Conservation (phyloP, 1,139 yeast genomes). For the Wickerhamomyces sp. region DNA sequence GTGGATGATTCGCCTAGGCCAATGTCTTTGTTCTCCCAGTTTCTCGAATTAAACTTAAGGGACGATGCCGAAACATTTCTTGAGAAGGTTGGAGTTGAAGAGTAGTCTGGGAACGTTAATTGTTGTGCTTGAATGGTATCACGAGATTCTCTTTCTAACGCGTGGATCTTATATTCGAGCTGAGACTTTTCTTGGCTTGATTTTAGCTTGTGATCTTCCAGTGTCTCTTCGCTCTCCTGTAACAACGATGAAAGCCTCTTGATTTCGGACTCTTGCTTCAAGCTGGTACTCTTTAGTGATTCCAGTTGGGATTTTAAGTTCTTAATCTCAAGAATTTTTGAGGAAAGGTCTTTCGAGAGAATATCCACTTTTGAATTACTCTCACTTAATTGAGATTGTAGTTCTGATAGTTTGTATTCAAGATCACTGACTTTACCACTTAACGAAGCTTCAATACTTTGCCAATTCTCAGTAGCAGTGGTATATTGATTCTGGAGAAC, state of each 20-base stretch:
- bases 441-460: slow-evolving; percentile 52
- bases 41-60: slow-evolving; percentile 13
- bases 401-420: slow-evolving; percentile 23
- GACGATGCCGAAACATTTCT: slow-evolving; percentile 17
- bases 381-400: slow-evolving; percentile 6
- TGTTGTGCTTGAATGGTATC: slow-evolving; percentile 20
- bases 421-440: slow-evolving; percentile 42
- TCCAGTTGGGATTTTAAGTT: slow-evolving; percentile 9
- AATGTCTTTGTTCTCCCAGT: slow-evolving; percentile 24
- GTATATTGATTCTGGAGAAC: slow-evolving; percentile 64
- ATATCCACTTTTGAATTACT: slow-evolving; percentile 16
- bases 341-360: slow-evolving; percentile 21
- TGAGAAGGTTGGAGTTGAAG: slow-evolving; percentile 2
- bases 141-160: slow-evolving; percentile 34
- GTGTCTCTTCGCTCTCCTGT: slow-evolving; percentile 25
- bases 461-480: slow-evolving; percentile 67
- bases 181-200: slow-evolving; percentile 25
- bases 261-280: slow-evolving; percentile 11
- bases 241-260: slow-evolving; percentile 16
- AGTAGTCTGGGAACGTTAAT: slow-evolving; percentile 6
- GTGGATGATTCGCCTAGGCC: slow-evolving; percentile 35
- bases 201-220: slow-evolving; percentile 17
- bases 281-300: slow-evolving; percentile 18
- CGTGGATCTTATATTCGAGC: slow-evolving; percentile 33
- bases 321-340: slow-evolving; percentile 16